Base-by-base conservation (phyloP, 2,329 filamentous ascomycete genomes). In the Curvularia spicifera region DNA sequence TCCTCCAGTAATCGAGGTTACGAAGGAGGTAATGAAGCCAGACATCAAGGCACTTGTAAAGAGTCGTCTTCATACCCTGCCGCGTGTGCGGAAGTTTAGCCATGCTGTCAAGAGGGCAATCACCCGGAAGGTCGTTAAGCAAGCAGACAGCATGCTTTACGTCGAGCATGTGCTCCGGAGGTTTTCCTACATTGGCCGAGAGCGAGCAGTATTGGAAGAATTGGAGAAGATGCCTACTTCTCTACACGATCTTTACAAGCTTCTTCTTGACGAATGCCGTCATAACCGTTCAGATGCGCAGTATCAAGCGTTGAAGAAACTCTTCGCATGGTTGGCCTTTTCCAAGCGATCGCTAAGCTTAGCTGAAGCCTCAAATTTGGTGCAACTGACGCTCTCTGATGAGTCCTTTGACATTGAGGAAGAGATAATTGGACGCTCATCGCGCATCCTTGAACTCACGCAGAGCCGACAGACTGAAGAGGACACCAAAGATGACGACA, bases 61-160 rank as follows among this genome's bases (percentile, higher is more conserved):
- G 28, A 18, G 22, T 12, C 51, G 44, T 35, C 33, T 54, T 1
- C 44, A 22, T 1, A 29, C 35, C 8, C 51, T 53, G 18, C 42
- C 51, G 7, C 51, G 51, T 3, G n/a, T 53, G n/a, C 31, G 51
- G 4, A 53, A 53, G 5, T 74, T 78, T 15, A 63, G 62, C n/a
- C 48, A 59, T 62, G 28, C 65, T 68, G 10, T 73, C 70, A 47
- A 71, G 71, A 8, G 69, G 70, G 42, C 67, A 8, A 68, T 79
- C 12, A 62, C 65, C 0, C 64, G 73, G 5, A 75, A 65, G 12
- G 58, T 78, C 0, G 61, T 71, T 12, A 63, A 70, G 0, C 57
- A 58, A 9, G 71, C 76, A 1, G 75, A 77, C 6, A 73, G 74
- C 22, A 70, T 79, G 63, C 65, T 78, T 0, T 79, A 78, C 31